Base-by-base conservation (phyloP, 148 eudicot species). In the Oxyria digyna region DNA sequence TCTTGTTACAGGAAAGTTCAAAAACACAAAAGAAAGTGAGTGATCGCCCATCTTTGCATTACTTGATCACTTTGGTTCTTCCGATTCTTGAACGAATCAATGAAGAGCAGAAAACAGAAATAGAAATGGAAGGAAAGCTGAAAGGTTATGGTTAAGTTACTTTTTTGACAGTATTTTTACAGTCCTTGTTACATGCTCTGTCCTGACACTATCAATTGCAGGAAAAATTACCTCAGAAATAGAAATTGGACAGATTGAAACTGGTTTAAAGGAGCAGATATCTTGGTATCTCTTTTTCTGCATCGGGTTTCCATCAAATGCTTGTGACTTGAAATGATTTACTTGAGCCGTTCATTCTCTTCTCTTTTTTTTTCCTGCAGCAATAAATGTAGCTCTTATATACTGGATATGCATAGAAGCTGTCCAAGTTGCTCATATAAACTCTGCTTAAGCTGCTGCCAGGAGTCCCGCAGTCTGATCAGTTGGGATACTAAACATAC, bases 351-450 rank as follows among this genome's bases (percentile, higher is more conserved):
- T 49, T 49, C 3, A 18, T 49, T 49, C 26, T 18, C 23, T 20
- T 49, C 10, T 48, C 20, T 35, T 35, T 35, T 35, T 35, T n/a
- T 20, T 49, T 49, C 10, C 26, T 49, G 55, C 89, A 89, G 96
- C 84, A 80, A 78, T 73, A 82, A 84, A 74, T 92, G 97, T 84
- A 85, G 82, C 73, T 73, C 72, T 57, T 79, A 86, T 41, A 79
- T 92, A 69, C 75, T 89, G 77, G 87, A 92, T 81, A 76, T 83
- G 69, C 91, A 92, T 43, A 82, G 93, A 87, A 89, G 87, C 79
- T 92, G 97, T 79, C 73, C 81, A 70, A 89, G 69, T 24, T 92
- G 97, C 76, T 81, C 89, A 15, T 92, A 87, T 67, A 89, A 73
- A 49, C 89, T 92, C 71, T 92, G 97, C 83, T 79, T 92, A 74